Evolutionary conservation across 345 rosid species (phyloP).

Genomic region (Angophora floribunda): DNA sequence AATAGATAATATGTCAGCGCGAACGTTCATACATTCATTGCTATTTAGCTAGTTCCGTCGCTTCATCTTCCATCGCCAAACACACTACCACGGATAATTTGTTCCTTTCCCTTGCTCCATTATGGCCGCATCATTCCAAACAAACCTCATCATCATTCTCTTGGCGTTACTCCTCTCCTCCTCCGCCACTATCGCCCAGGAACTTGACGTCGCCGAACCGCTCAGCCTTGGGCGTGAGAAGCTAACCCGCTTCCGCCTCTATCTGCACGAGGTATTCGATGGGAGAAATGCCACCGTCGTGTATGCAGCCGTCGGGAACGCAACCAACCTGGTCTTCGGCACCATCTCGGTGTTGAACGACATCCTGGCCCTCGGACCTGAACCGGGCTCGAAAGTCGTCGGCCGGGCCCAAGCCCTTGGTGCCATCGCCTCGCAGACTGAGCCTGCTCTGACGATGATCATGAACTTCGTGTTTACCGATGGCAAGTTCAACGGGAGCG

Average conservation of each 20-base stretch:
- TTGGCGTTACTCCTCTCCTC: neutral
- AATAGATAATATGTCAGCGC: too few species aligned
- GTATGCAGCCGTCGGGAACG: neutral
- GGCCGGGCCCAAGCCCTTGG: constrained; percentile 21
- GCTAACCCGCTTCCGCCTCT: neutral
- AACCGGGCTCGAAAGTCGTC: neutral
- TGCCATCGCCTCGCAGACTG: constrained; percentile 1
- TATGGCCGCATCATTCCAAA: neutral
- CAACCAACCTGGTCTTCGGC: neutral
- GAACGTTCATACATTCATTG: too few species aligned
- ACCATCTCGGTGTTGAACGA: neutral
- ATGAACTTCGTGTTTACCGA: constrained; percentile 14
- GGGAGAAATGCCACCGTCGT: neutral
- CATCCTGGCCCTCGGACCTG: constrained; percentile 4
- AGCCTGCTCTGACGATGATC: constrained; percentile 5
- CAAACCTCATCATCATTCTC: neutral
- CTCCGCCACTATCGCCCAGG: neutral
- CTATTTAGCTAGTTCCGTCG: neutral
- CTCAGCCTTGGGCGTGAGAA: neutral
- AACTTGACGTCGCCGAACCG: neutral
- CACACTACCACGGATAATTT: neutral
- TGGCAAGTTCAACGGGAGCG: constrained; percentile 20
- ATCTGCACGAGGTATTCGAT: neutral
- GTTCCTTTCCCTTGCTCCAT: neutral
- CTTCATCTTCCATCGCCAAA: neutral